Conservation (phyloP, 2,329 filamentous ascomycete genomes). For the Ceratocystis diversiconidia region DNA sequence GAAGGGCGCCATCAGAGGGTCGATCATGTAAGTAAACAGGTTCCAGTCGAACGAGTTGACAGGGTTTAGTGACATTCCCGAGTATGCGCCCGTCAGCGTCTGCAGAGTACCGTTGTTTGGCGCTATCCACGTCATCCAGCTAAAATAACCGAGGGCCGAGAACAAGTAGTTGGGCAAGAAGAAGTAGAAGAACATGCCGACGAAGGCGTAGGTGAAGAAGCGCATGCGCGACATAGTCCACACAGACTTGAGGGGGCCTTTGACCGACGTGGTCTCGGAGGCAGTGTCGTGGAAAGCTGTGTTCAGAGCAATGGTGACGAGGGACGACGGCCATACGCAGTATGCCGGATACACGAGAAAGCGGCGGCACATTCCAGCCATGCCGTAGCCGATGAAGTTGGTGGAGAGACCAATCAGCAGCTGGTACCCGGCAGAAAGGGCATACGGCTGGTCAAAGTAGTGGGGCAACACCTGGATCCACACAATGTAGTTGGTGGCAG, state of each 20-base stretch:
- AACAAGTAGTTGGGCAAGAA: conserved; percentile 42
- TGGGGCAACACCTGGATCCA: conserved; percentile 35
- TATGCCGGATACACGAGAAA: conserved; percentile 40
- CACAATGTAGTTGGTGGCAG: conserved; percentile 37
- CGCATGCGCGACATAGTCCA: conserved; percentile 32
- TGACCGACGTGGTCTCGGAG: conserved; percentile 22
- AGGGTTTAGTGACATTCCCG: conserved; percentile 29
- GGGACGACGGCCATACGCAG: conserved; percentile 39
- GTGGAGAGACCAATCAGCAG: conserved; percentile 36
- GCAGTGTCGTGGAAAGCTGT: conserved; percentile 32
- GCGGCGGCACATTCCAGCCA: conserved; percentile 35
- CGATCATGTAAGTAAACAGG: conserved; percentile 23
- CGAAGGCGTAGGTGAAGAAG: conserved; percentile 33
- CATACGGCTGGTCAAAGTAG: conserved; percentile 39
- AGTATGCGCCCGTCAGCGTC: conserved; percentile 27
- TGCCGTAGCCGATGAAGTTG: conserved; percentile 42
- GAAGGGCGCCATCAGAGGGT: conserved; percentile 36
- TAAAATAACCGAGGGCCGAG: conserved; percentile 33
- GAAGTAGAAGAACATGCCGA: conserved; percentile 38
- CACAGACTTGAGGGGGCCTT: conserved; percentile 26
- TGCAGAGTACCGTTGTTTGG: conserved; percentile 29
- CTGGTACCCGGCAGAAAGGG: conserved; percentile 35
- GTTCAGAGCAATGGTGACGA: conserved; percentile 38
- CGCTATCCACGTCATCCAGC: conserved; percentile 41
- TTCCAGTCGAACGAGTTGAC: conserved; percentile 34